Evolutionary conservation across 2,329 filamentous ascomycete genomes (phyloP).

Genomic region (Cladosporium sp.): DNA sequence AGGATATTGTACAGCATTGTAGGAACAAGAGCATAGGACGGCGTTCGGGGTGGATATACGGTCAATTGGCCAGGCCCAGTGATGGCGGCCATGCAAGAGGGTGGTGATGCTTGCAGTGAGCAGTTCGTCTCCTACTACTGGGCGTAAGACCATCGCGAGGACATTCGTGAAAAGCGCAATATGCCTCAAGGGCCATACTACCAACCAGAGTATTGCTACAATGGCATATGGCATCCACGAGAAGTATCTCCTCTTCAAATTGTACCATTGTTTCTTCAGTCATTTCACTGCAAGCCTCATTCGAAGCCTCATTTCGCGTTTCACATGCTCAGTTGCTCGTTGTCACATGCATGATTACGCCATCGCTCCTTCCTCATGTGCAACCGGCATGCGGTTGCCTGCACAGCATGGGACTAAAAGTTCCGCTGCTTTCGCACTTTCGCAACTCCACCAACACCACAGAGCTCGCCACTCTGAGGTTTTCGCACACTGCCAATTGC

Average conservation of each 20-base stretch:
- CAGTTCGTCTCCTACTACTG: neutral
- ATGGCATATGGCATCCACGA: neutral
- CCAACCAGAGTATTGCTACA: neutral
- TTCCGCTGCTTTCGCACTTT: neutral
- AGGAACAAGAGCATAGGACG: conserved; percentile 10
- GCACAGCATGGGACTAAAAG: neutral
- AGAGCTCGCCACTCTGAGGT: conserved; percentile 5
- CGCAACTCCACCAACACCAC: neutral
- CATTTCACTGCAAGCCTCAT: neutral
- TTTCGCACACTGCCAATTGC: neutral
- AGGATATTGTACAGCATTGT: conserved; percentile 18
- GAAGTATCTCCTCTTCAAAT: conserved; percentile 1
- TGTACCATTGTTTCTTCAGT: neutral
- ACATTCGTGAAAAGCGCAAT: neutral
- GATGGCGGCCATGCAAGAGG: neutral
- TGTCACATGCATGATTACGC: neutral
- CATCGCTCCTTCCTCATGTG: conserved; percentile 6
- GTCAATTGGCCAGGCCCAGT: neutral
- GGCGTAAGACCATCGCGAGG: conserved; percentile 3
- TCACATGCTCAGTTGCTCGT: neutral
- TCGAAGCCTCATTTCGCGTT: neutral
- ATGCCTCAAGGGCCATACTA: neutral
- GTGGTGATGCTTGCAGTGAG: neutral
- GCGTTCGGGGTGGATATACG: neutral
- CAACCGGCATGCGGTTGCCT: neutral